These are phyloP conservation scores for Taxillus chinensis DNA, from an alignment of 164 flowering plant species.

Conservation along the genomic window DNA sequence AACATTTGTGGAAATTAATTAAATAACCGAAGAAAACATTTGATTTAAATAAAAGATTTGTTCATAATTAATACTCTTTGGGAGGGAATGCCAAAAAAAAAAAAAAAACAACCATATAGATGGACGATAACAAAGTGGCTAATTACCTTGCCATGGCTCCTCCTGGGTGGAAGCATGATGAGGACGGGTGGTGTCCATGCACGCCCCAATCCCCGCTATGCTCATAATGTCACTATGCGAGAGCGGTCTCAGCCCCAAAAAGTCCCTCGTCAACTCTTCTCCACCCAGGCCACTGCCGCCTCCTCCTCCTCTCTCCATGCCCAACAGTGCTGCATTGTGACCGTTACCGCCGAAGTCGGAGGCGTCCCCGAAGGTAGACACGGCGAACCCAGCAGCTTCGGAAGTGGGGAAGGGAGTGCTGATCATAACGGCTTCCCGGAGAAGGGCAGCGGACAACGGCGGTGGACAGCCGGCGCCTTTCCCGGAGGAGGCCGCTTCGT, in stretches of 20 bases:
- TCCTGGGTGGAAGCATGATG: constrained; percentile 21
- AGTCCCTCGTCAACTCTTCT: constrained; percentile 76
- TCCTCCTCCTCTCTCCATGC: constrained; percentile 12
- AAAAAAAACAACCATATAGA: not conserved
- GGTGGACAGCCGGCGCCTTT: constrained; percentile 13
- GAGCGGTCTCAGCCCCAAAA: constrained; percentile 66
- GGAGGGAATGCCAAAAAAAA: not conserved
- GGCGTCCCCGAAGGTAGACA: constrained; percentile 29
- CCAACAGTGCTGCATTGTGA: constrained; percentile 7
- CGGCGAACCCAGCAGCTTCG: constrained; percentile 29
- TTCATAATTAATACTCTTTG: no score
- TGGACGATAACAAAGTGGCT: constrained; percentile 11
- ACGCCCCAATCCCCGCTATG: constrained; percentile 42
- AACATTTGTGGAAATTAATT: no score
- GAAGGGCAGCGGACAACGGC: constrained; percentile 18
- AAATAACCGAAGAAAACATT: no score
- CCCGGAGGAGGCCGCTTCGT: no score
- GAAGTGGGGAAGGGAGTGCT: constrained; percentile 14
- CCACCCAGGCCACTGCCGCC: constrained; percentile 15
- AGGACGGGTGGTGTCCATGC: constrained; percentile 27
- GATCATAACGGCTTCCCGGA: constrained; percentile 1
- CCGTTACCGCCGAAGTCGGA: constrained; percentile 20
- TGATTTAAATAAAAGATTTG: no score
- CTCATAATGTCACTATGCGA: constrained; percentile 56
- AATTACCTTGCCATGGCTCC: constrained; percentile 66